Base-by-base conservation (phyloP, 768 basidiomycete genomes). In the Kwoniella sp. region DNA sequence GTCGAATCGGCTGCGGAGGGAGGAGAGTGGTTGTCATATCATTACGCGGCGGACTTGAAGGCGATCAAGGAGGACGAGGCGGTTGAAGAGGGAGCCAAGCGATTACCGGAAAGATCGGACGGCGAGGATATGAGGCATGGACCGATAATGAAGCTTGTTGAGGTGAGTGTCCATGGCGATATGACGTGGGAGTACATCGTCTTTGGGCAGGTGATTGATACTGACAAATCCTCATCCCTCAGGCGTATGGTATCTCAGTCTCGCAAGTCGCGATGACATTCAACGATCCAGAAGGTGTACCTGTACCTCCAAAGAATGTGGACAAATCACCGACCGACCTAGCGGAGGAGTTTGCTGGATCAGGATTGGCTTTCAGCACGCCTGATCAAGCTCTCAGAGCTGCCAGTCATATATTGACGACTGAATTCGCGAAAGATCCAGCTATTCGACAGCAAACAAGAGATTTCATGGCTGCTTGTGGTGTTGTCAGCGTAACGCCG, bases 351-450 rank as follows among this genome's bases (percentile, higher is more conserved):
- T 98, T 89, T 80, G 86, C 85, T 15, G 90, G 90, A 41, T 50
- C 53, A 1, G 69, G 71, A 0, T 71, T 73, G 9, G 48, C 60
- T 29, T 73, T 74, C 62, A 37, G 68, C 15, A 63, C 61, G 12
- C 65, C 62, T 15, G 75, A 74, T 23, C 63, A 70, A 29, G 81
- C 79, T 30, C 58, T 28, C 25, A 15, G 58, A 75, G 82, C 78
- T 17, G 82, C 82, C 11, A 75, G 74, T 54, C 86, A 91, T 84
- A 89, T 98, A 61, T 82, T 98, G 53, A 86, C 89, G 5, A 92
- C 90, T 0, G 96, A 98, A 78, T 85, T 98, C 20, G 91, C 91
- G 34, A 94, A 91, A 76, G 95, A 99, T 78, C 95, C 95, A 13
- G 82, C 92, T 12, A 85, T 99, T 30, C 85, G 92, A 47, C 87